These are phyloP conservation scores for Pugionium dolabratum DNA, from an alignment of 345 rosid genomes.

Conservation along the genomic window DNA sequence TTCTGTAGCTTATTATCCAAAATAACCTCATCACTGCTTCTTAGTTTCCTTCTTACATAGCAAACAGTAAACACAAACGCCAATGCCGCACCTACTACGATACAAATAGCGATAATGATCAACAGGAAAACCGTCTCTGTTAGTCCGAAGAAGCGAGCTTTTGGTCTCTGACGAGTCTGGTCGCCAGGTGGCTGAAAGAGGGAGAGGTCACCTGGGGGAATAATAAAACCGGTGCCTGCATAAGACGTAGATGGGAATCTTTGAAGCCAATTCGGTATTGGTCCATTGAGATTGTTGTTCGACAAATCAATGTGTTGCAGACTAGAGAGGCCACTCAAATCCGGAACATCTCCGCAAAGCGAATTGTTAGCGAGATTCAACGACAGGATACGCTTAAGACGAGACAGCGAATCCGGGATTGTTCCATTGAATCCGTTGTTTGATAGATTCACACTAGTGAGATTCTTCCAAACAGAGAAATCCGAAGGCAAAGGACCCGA, in stretches of 20 bases:
- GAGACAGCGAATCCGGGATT: conserved; percentile 60
- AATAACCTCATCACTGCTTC: conserved; percentile 33
- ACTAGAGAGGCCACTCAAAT: conserved; percentile 48
- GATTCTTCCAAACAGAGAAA: conserved; percentile 79
- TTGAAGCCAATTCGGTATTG: conserved; percentile 59
- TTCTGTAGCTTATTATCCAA: conserved; percentile 52
- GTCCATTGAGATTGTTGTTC: conserved; percentile 64
- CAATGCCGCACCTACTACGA: conserved; percentile 50
- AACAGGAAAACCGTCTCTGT: conserved; percentile 56
- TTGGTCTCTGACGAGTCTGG: conserved; percentile 33
- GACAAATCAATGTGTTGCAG: conserved; percentile 65
- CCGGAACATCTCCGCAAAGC: conserved; percentile 74
- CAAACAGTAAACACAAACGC: conserved; percentile 54
- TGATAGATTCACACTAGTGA: conserved; percentile 69
- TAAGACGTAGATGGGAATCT: conserved; percentile 64
- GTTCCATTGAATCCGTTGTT: conserved; percentile 70
- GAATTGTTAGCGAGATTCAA: conserved; percentile 79
- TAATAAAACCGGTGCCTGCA: conserved; percentile 45
- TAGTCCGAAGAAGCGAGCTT: conserved; percentile 37
- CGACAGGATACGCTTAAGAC: conserved; percentile 53
- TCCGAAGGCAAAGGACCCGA: conserved; percentile 68
- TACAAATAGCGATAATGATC: conserved; percentile 49
- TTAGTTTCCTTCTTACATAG: conserved; percentile 51
- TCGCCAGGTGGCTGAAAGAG: conserved; percentile 33
- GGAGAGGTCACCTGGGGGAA: conserved; percentile 33